Evolutionary conservation across 2,329 filamentous ascomycete species (phyloP).

Genomic region (Stagonosporopsis rhizophila): DNA sequence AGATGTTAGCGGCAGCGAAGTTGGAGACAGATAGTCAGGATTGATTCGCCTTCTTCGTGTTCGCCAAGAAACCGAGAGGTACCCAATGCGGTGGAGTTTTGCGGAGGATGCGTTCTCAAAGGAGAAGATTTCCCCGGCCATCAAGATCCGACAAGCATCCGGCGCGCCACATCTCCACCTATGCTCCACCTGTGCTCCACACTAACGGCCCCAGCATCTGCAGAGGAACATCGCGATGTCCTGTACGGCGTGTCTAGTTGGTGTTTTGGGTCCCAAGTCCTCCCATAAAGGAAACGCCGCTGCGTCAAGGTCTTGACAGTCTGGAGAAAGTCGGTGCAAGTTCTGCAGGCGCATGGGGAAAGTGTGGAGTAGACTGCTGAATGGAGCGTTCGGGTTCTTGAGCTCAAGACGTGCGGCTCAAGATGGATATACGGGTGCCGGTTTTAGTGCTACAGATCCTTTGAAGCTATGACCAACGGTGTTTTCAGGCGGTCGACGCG

Average conservation of each 20-base stretch:
- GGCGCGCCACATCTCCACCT: conserved; percentile 21
- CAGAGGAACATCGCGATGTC: conserved; percentile 20
- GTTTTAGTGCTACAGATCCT: conserved; percentile 4
- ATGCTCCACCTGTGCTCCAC: conserved; percentile 24
- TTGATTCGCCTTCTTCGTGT: conserved; percentile 9
- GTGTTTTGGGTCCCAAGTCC: conserved; percentile 5
- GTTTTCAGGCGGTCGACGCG: conserved; percentile 6
- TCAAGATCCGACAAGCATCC: background rate
- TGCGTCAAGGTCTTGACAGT: background rate
- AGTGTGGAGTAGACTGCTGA: conserved; percentile 5
- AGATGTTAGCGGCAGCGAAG: background rate
- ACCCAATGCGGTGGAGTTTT: conserved; percentile 4
- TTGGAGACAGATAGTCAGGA: background rate
- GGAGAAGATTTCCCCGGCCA: conserved; percentile 36
- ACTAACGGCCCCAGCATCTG: conserved; percentile 10
- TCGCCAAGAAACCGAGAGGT: conserved; percentile 2
- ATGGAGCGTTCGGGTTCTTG: conserved; percentile 4
- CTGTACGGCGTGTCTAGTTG: conserved; percentile 5
- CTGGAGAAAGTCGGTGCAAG: conserved; percentile 4
- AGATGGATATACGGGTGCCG: background rate
- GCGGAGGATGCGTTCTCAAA: conserved; percentile 10
- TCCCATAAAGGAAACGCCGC: conserved; percentile 1
- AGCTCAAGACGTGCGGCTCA: background rate
- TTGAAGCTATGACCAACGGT: conserved; percentile 31
- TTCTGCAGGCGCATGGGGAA: background rate